Evolutionary conservation across 176 grass and related monocot genomes (phyloP).

Genomic region (Rhynchospora pubera): DNA sequence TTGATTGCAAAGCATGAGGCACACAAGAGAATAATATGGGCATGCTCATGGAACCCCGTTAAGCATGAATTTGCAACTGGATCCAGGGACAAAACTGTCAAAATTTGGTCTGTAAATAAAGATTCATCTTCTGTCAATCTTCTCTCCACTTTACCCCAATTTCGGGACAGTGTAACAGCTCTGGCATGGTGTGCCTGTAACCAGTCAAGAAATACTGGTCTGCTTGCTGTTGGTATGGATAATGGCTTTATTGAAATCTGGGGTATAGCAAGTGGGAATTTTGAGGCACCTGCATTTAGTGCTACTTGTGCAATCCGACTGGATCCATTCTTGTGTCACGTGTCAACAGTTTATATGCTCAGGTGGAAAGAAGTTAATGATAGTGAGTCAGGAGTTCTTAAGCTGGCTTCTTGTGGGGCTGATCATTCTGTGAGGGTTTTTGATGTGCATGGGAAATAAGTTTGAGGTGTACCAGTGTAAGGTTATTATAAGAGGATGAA

Average conservation of each 20-base stretch:
- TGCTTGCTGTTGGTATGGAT: conserved; percentile 79
- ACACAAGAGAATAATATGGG: conserved; percentile 98
- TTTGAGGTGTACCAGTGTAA: not conserved
- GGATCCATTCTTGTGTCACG: conserved; percentile 65
- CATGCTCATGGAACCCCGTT: conserved; percentile 87
- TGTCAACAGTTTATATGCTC: conserved; percentile 64
- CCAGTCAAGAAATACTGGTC: conserved; percentile 35
- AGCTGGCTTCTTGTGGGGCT: conserved; percentile 87
- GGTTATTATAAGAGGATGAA: not conserved
- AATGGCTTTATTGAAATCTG: conserved; percentile 90
- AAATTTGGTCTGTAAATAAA: conserved; percentile 64
- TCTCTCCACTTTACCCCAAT: conserved; percentile 59
- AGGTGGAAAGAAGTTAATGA: conserved; percentile 40
- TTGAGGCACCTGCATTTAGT: conserved; percentile 16
- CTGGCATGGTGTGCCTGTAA: conserved; percentile 71
- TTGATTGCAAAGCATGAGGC: conserved; percentile 69
- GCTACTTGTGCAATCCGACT: conserved; percentile 42
- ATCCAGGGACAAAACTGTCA: conserved; percentile 93
- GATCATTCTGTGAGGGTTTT: conserved; percentile 88
- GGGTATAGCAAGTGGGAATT: conserved; percentile 31
- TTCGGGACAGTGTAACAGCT: conserved; percentile 87
- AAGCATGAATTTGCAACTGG: conserved; percentile 88
- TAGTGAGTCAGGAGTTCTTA: conserved; percentile 20
- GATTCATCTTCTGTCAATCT: conserved; percentile 57
- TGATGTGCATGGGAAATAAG: conserved; percentile 36